Evolutionary conservation across 345 rosid species (phyloP).

Genomic region (Angophora floribunda): DNA sequence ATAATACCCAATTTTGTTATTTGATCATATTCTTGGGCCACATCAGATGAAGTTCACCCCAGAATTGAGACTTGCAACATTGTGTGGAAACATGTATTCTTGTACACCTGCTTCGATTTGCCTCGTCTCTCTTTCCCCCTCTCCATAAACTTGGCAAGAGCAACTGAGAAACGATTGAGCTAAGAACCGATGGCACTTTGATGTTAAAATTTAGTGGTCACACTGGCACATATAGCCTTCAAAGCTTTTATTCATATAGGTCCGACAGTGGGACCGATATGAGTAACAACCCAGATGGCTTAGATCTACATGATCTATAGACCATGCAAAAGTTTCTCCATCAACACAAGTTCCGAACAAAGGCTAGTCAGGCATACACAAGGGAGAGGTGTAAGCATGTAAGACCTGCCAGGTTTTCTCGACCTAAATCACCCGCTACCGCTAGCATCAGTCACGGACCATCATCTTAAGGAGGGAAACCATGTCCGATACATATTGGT

Average conservation of each 20-base stretch:
- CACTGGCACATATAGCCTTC: conserved; percentile 63
- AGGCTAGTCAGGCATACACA: neutral
- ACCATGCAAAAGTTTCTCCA: neutral
- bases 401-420: neutral
- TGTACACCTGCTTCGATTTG: neutral
- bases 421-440: neutral
- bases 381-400: neutral
- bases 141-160: neutral
- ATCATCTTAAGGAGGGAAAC: neutral
- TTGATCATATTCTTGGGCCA: neutral
- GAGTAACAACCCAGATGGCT: neutral
- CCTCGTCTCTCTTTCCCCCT: neutral
- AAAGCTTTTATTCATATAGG: no score
- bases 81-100: neutral
- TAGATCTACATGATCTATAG: neutral
- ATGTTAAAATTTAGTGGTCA: conserved; percentile 52
- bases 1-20: neutral
- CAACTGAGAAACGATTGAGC: neutral
- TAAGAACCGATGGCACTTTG: neutral
- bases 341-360: neutral
- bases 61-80: neutral
- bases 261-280: neutral
- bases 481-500: neutral
- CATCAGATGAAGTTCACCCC: neutral
- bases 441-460: neutral